Base-by-base conservation (phyloP, 176 grass and related monocot genomes). In the Elaeis guineensis region DNA sequence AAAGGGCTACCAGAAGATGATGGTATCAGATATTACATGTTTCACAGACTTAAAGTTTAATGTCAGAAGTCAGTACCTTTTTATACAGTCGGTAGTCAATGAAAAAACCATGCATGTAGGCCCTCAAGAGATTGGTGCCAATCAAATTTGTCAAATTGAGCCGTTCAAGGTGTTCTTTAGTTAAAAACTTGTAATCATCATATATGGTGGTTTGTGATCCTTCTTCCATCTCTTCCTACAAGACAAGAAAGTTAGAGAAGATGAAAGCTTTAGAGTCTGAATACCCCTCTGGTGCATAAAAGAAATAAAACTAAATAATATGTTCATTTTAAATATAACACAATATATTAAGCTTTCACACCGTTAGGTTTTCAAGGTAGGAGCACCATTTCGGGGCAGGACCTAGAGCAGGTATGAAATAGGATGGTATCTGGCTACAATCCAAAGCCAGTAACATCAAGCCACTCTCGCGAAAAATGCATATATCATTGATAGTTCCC, bases 141-240 rank as follows among this genome's bases (percentile, higher is more conserved):
- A 90, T 84, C 56, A 80, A 96, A 78, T 69, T 61, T 25, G 78
- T 72, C 50, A 96, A 78, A 69, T 84, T 89, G 26, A 90, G 69
- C 57, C 80, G 87, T 22, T 88, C 92, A 80, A 96, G 77, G 5
- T 96, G 75, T 79, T 96, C 83, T 74, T 77, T 84, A 25, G 92
- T 87, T 61, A 87, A 67, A 76, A 96, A 96, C 30, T 90, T 96
- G 65, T 70, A 87, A 62, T 85, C 72, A 39, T 96, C 86, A 79
- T 87, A 90, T 44, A 96, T 68, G 29, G 51, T 64, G 22, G 69
- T 66, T 71, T 96, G 79, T 72, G 78, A 39, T 59, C 70, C 78
- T 71, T 96, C 92, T 83, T 96, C 92, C 92, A 90, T 87, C 72
- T 96, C 91, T 65, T 96, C 92, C 92, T 96, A 61, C 70, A 82